Evolutionary conservation across 129 eudicot genomes (phyloP).

Genomic region (Centaurea solstitialis): DNA sequence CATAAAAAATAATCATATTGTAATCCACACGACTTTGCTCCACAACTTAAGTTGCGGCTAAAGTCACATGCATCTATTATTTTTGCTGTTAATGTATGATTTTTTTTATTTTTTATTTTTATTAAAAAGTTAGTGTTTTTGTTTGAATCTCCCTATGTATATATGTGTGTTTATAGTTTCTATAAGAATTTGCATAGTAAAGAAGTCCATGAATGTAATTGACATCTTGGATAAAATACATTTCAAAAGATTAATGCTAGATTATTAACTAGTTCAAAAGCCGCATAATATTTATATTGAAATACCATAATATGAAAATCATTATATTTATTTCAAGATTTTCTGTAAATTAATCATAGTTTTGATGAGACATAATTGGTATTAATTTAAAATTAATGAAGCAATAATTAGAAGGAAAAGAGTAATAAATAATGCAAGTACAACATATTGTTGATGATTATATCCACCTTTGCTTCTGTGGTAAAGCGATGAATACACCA

Average conservation of each 20-base stretch:
- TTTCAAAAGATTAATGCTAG: background rate
- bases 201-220: background rate
- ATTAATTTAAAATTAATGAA: background rate
- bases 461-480: constrained; percentile 19
- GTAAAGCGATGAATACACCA: constrained; percentile 14
- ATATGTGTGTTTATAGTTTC: background rate
- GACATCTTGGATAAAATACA: background rate
- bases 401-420: constrained; percentile 8
- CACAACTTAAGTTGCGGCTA: no score
- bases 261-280: background rate
- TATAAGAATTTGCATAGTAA: background rate
- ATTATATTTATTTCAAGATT: background rate
- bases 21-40: no score
- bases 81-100: no score
- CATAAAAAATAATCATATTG: no score
- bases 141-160: no score
- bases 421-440: constrained; percentile 5
- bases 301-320: background rate
- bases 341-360: background rate
- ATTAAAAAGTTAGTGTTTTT: no score
- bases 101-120: no score
- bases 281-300: background rate
- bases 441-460: constrained; percentile 18
- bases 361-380: background rate
- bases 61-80: no score